A percentile compares a stretch with the other conserved stretches of the same genome.
Evolutionary conservation across 1,284 basidiomycete genomes (phyloP).

Genomic region (Ceraceosorus guamensis): DNA sequence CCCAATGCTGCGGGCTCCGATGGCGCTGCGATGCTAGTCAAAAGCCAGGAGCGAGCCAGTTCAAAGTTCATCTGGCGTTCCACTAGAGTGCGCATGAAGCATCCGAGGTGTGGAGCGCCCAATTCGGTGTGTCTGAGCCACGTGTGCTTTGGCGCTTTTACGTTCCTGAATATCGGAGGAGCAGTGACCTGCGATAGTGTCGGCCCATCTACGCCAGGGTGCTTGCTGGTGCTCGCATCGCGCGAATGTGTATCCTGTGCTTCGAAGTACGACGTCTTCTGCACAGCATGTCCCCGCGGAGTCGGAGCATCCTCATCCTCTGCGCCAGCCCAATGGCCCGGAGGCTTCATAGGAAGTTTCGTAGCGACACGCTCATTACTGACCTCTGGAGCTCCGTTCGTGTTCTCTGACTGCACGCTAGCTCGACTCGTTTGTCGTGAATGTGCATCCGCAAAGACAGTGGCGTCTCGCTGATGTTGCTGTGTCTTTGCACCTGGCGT

Average conservation of each 20-base stretch:
- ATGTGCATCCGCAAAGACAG: background rate
- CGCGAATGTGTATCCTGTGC: background rate
- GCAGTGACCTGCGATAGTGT: background rate
- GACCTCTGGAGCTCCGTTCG: background rate
- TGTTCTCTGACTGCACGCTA: background rate
- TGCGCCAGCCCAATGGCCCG: background rate
- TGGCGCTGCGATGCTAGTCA: conserved; percentile 32
- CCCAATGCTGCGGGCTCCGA: conserved; percentile 8
- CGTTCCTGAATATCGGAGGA: background rate
- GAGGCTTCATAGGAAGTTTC: background rate
- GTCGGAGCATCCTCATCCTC: background rate
- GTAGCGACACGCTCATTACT: background rate
- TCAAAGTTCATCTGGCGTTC: conserved; percentile 36
- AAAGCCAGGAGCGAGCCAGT: conserved; percentile 34
- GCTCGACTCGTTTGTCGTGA: background rate
- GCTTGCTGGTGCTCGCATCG: background rate
- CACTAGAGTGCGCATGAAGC: conserved; percentile 36
- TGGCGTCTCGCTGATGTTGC: background rate
- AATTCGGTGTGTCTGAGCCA: conserved; percentile 31
- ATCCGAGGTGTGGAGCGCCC: conserved; percentile 35
- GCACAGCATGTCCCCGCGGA: background rate
- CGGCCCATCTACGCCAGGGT: background rate
- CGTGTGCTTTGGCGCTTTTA: background rate
- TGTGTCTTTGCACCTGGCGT: background rate
- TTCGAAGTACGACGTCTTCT: background rate